Conservation (phyloP, 106 monocot genomes). For the Acanthochlamys bracteata region DNA sequence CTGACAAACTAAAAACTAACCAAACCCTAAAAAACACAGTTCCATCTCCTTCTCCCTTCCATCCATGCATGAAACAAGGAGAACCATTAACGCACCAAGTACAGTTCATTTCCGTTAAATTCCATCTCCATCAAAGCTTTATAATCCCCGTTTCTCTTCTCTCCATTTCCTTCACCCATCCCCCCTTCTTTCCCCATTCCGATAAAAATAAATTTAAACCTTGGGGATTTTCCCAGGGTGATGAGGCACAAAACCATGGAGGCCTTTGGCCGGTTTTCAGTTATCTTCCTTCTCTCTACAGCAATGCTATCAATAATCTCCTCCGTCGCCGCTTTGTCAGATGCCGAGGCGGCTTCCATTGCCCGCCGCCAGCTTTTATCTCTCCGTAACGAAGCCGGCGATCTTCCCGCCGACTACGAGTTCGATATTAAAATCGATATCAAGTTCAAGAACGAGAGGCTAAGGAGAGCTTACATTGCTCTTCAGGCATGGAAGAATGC, state of each 20-base stretch:
- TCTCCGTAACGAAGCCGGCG: background rate
- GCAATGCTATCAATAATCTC: background rate
- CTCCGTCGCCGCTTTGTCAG: background rate
- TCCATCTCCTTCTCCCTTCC: background rate
- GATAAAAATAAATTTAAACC: background rate
- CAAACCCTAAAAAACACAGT: too few relatives aligned
- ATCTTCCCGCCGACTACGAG: constrained; percentile 7
- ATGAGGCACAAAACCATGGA: constrained; percentile 9
- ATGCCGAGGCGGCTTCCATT: constrained; percentile 7
- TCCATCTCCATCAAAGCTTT: background rate
- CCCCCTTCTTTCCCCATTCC: background rate
- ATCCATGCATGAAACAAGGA: constrained; percentile 1
- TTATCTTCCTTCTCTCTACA: too few relatives aligned
- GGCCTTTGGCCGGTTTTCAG: constrained; percentile 5
- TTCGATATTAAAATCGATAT: constrained; percentile 8
- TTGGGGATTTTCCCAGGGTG: constrained; percentile 5
- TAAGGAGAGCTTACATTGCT: constrained; percentile 2
- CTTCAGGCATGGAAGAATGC: constrained; percentile 4
- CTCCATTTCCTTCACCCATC: background rate
- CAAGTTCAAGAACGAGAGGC: constrained; percentile 1
- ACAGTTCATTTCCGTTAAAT: background rate
- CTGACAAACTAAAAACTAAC: too few relatives aligned
- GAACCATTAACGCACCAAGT: background rate
- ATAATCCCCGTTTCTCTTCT: background rate
- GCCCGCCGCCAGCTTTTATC: constrained; percentile 13